These are phyloP conservation scores for Flaveria ramosissima DNA, from an alignment of 129 eudicot species.

Conservation along the genomic window DNA sequence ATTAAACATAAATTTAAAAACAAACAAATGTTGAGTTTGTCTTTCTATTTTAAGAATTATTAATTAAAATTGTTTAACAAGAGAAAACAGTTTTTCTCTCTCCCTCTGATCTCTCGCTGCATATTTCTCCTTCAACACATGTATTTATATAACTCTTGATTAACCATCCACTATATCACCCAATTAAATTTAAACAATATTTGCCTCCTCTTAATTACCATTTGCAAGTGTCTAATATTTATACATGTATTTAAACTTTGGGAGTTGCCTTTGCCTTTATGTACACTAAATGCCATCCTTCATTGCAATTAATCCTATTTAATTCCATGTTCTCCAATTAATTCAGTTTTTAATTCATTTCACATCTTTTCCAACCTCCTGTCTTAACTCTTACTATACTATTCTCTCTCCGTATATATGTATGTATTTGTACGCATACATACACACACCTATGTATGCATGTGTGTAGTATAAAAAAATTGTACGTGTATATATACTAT, in stretches of 20 bases:
- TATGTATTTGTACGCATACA: background rate
- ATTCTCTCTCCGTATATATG: slow-evolving; percentile 1
- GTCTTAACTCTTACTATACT: slow-evolving; percentile 30
- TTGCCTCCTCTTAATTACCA: background rate
- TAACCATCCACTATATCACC: background rate
- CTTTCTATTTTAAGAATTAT: no score
- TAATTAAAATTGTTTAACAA: no score
- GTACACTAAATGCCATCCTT: slow-evolving; percentile 46
- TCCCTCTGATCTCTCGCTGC: no score
- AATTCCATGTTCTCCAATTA: slow-evolving; percentile 50
- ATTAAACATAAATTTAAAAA: background rate
- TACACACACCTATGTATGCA: background rate
- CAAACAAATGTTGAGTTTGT: no score
- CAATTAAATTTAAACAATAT: slow-evolving; percentile 8
- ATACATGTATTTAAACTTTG: slow-evolving; percentile 24
- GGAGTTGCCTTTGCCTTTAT: slow-evolving; percentile 45
- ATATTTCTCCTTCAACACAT: no score
- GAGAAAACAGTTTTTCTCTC: no score
- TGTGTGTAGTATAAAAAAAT: no score
- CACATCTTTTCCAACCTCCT: slow-evolving; percentile 45
- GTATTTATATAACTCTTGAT: background rate
- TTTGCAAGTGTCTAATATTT: slow-evolving; percentile 16
- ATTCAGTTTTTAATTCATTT: slow-evolving; percentile 45
- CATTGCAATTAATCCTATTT: slow-evolving; percentile 46
- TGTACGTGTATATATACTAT: no score